phyloP scores from a whole-genome alignment of 2,329 filamentous ascomycete genomes.

The Pseudogymnoascus sp. region DNA sequence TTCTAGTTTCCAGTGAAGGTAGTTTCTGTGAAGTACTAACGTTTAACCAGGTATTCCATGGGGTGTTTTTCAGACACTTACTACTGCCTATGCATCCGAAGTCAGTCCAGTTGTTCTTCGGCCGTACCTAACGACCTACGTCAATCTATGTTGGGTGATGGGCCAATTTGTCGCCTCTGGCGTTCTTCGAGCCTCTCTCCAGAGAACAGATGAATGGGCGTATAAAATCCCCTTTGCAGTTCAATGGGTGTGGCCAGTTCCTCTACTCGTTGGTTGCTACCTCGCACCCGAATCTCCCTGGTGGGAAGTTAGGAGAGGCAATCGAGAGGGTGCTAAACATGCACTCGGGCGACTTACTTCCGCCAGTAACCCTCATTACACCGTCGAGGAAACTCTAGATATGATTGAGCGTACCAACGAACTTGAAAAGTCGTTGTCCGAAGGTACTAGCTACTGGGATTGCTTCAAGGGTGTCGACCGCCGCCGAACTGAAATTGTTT shows the following conservation, averaged over 20 bases:
- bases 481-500: slow-evolving; percentile 45
- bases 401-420: slow-evolving; percentile 50
- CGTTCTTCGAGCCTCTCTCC: slow-evolving; percentile 36
- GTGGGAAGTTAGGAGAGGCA: slow-evolving; percentile 37
- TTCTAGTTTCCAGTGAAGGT: slow-evolving; percentile 36
- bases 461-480: slow-evolving; percentile 42
- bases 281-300: slow-evolving; percentile 11
- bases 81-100: slow-evolving; percentile 31
- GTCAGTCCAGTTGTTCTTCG: slow-evolving; percentile 44
- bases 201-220: slow-evolving; percentile 37
- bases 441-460: slow-evolving; percentile 40
- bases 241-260: slow-evolving; percentile 41
- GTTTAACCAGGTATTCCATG: slow-evolving; percentile 33
- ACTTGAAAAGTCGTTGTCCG: slow-evolving; percentile 39
- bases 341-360: slow-evolving; percentile 35
- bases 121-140: slow-evolving; percentile 44
- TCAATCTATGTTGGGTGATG: slow-evolving; percentile 43
- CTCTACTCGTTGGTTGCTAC: slow-evolving; percentile 21
- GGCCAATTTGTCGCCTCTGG: slow-evolving; percentile 40
- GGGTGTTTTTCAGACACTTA: slow-evolving; percentile 40
- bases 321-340: slow-evolving; percentile 37
- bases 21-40: background rate
- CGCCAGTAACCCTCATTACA: slow-evolving; percentile 19
- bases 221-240: slow-evolving; percentile 40
- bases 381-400: slow-evolving; percentile 30